A percentile compares a stretch with the other conserved stretches of the same genome.
Evolutionary conservation across 2,329 filamentous ascomycete species (phyloP).

Genomic region (Lecanicillium sp.): DNA sequence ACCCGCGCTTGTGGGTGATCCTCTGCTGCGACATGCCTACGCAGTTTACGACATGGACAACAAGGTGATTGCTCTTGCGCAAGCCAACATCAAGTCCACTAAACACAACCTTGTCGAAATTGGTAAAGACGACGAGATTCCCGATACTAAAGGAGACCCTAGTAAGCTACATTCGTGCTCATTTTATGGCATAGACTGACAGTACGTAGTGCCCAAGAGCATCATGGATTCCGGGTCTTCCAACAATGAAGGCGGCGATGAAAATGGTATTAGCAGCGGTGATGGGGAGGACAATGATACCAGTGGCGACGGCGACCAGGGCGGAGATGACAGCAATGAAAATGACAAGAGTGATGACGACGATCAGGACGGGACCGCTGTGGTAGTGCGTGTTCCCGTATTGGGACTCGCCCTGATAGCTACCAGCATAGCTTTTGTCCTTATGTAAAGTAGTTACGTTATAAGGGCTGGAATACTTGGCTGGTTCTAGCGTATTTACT

Average conservation of each 20-base stretch:
- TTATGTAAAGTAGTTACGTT: no score
- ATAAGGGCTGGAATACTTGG: no score
- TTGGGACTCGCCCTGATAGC: no score
- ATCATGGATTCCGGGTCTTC: neutral
- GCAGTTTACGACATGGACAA: conserved; percentile 7
- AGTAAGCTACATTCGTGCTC: neutral
- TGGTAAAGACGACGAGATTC: neutral
- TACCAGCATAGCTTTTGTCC: no score
- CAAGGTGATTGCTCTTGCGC: conserved; percentile 3
- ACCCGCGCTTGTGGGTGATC: conserved; percentile 1
- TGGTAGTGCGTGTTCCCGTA: no score
- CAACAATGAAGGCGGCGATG: neutral
- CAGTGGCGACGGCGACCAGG: neutral
- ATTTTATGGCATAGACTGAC: neutral
- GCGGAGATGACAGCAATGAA: neutral
- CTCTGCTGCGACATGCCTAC: conserved; percentile 4
- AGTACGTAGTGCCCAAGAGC: neutral
- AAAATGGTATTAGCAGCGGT: neutral
- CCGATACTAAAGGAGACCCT: neutral
- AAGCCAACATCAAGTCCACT: conserved; percentile 6
- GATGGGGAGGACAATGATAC: neutral
- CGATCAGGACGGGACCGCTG: no score
- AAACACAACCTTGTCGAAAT: conserved; percentile 2
- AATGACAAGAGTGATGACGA: no score
- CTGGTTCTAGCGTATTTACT: no score